Evolutionary conservation across 805 yeast genomes (phyloP).

Genomic region (Dipodascus albidus): DNA sequence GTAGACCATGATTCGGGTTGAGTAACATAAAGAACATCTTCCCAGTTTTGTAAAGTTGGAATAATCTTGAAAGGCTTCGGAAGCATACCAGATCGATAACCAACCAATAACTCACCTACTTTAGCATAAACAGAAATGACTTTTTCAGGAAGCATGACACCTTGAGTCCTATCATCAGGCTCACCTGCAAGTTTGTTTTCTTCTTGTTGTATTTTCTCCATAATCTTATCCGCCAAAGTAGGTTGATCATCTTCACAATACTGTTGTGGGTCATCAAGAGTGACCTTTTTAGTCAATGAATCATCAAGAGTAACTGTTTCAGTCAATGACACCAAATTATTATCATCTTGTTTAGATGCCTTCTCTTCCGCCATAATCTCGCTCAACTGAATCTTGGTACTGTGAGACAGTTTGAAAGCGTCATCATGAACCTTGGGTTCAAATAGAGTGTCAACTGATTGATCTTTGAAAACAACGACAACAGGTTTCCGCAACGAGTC

Average conservation of each 20-base stretch:
- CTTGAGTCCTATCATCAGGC: constrained; percentile 32
- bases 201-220: constrained; percentile 78
- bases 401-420: not conserved
- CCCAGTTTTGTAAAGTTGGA: constrained; percentile 91
- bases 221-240: constrained; percentile 75
- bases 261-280: not conserved
- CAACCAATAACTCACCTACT: constrained; percentile 74
- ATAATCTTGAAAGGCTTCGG: constrained; percentile 95
- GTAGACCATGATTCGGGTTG: constrained; percentile 93
- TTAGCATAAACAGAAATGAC: constrained; percentile 90
- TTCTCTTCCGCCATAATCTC: not conserved
- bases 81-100: constrained; percentile 90
- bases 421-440: not conserved
- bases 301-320: not conserved
- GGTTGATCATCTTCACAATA: constrained; percentile 5
- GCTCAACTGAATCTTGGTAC: not conserved
- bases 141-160: constrained; percentile 87
- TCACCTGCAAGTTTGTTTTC: constrained; percentile 29
- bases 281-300: not conserved
- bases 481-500: no score
- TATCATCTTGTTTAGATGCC: not conserved
- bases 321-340: not conserved
- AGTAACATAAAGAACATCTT: constrained; percentile 85
- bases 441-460: not conserved
- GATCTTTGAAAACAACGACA: not conserved